A percentile compares a stretch with the other conserved stretches of the same genome.
Conservation (phyloP, 2,329 filamentous ascomycete genomes). For the Pseudocercospora fuligena region DNA sequence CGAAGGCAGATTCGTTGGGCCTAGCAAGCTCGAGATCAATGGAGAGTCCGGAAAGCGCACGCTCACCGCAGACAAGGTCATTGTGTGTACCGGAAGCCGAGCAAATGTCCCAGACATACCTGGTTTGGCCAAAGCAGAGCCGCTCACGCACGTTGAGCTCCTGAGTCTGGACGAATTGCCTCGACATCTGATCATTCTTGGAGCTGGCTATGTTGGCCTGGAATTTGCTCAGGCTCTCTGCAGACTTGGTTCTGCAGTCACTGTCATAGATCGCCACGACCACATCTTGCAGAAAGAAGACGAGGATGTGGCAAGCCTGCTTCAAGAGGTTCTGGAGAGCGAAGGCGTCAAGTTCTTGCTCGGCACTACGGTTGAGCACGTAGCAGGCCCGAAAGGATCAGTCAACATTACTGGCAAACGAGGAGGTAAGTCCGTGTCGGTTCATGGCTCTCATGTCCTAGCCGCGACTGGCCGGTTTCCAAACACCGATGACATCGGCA, state of each 20-base stretch:
- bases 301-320: background rate
- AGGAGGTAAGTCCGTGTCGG: background rate
- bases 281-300: conserved; percentile 16
- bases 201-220: conserved; percentile 19
- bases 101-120: conserved; percentile 11
- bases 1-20: conserved; percentile 7
- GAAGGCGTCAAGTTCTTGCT: conserved; percentile 13
- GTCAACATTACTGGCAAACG: background rate
- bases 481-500: conserved; percentile 13
- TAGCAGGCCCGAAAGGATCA: background rate
- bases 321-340: conserved; percentile 4
- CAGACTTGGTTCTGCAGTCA: conserved; percentile 16
- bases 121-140: conserved; percentile 2
- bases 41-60: background rate
- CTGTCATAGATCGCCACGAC: background rate
- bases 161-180: conserved; percentile 12
- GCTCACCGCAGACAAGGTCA: conserved; percentile 9
- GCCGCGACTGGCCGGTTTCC: conserved; percentile 14
- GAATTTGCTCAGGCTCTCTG: conserved; percentile 17
- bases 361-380: background rate
- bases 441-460: conserved; percentile 17
- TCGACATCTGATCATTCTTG: conserved; percentile 17
- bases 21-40: conserved; percentile 9
- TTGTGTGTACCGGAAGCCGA: conserved; percentile 14
- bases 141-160: conserved; percentile 18